A percentile compares a stretch with the other conserved stretches of the same genome.
These are phyloP conservation scores for Hyparrhenia diplandra DNA, from an alignment of 176 grass and related monocot species.

Conservation along the genomic window DNA sequence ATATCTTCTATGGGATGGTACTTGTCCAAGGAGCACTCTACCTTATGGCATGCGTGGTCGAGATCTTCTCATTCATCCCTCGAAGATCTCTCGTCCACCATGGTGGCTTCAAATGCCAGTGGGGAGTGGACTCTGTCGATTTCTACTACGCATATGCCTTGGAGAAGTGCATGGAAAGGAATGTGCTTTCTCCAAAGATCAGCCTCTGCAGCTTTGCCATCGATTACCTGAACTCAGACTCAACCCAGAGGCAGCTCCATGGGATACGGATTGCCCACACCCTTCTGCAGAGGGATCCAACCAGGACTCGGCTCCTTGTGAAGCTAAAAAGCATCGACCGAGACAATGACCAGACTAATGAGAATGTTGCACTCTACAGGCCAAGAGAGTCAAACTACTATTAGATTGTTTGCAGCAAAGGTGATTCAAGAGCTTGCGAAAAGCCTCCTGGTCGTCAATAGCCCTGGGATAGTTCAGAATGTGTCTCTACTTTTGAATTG, in stretches of 20 bases:
- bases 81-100: background rate
- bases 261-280: background rate
- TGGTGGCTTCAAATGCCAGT: background rate
- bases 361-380: background rate
- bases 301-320: background rate
- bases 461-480: background rate
- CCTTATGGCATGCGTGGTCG: background rate
- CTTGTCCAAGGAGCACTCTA: slow-evolving; percentile 15
- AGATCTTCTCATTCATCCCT: slow-evolving; percentile 15
- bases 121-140: background rate
- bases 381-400: background rate
- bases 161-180: background rate
- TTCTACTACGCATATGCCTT: slow-evolving; percentile 10
- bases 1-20: slow-evolving; percentile 14
- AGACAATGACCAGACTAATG: background rate
- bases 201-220: slow-evolving; percentile 5
- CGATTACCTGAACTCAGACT: background rate
- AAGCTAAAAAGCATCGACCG: background rate
- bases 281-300: background rate
- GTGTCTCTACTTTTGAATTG: too few relatives aligned
- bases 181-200: background rate
- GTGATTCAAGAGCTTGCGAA: background rate
- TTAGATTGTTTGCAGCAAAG: background rate
- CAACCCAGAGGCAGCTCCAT: background rate
- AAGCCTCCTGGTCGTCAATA: background rate